These are phyloP conservation scores for Candida incommunis DNA, from an alignment of 805 yeast genomes.

Conservation along the genomic window DNA sequence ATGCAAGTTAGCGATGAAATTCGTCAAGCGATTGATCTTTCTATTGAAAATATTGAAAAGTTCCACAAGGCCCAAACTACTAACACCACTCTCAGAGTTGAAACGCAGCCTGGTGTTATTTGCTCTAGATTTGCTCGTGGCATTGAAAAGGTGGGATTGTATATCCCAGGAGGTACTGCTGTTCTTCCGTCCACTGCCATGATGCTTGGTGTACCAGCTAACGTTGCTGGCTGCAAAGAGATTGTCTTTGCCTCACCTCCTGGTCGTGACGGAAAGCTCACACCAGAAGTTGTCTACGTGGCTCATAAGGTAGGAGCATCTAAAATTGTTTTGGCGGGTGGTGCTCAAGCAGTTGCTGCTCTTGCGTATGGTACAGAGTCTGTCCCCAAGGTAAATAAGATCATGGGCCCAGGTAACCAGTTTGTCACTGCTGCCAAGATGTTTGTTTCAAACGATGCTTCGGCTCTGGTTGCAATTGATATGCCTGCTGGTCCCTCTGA, in stretches of 20 bases:
- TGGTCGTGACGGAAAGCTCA: conserved; percentile 76
- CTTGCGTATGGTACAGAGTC: conserved; percentile 96
- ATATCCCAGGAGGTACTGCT: conserved; percentile 98
- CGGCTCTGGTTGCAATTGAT: conserved; percentile 89
- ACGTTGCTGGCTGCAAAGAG: conserved; percentile 92
- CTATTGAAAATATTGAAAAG: conserved; percentile 74
- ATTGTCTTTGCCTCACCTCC: conserved; percentile 94
- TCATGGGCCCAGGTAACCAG: conserved; percentile 97
- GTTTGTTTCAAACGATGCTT: conserved; percentile 91
- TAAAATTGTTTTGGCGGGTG: conserved; percentile 89
- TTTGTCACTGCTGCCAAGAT: conserved; percentile 98
- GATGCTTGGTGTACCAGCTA: conserved; percentile 97
- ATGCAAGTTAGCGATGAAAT: conserved; percentile 64
- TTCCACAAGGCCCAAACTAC: conserved; percentile 85
- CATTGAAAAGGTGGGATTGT: conserved; percentile 86
- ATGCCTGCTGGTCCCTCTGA: conserved; percentile 99
- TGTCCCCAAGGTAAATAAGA: conserved; percentile 89
- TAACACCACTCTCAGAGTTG: conserved; percentile 59
- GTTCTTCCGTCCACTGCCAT: conserved; percentile 94
- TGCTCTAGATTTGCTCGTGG: conserved; percentile 95
- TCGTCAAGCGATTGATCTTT: conserved; percentile 75
- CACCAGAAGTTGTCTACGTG: conserved; percentile 95
- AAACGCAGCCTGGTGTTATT: conserved; percentile 84
- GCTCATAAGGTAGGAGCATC: conserved; percentile 92
- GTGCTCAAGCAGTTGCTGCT: conserved; percentile 98